Evolutionary conservation across 208 protist genomes (phyloP).

Genomic region (Crithidia fasciculata): DNA sequence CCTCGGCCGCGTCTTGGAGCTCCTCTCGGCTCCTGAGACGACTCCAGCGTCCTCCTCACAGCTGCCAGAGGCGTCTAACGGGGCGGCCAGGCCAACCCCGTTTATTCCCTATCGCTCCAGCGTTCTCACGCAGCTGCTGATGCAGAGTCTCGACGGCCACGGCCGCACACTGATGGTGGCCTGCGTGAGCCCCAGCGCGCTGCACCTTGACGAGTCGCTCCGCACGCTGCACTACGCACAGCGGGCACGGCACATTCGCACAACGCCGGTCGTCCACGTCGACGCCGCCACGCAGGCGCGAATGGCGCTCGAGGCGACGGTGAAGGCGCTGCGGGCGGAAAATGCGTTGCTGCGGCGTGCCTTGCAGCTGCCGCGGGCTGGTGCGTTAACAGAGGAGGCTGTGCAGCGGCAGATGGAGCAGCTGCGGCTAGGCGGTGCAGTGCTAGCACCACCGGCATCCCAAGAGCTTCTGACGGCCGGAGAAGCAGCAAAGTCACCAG

Average conservation of each 20-base stretch:
- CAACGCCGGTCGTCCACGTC: slow-evolving; percentile 58
- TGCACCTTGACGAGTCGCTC: slow-evolving; percentile 81
- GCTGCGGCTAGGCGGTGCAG: slow-evolving; percentile 5
- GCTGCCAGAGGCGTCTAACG: background rate
- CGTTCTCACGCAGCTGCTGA: slow-evolving; percentile 87
- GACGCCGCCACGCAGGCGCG: slow-evolving; percentile 65
- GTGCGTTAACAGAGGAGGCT: slow-evolving; percentile 11
- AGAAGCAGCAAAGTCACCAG: too few species aligned
- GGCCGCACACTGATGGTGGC: slow-evolving; percentile 79
- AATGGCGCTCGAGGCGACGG: slow-evolving; percentile 45
- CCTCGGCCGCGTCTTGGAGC: slow-evolving; percentile 88
- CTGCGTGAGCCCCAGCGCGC: slow-evolving; percentile 75
- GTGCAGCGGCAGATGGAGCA: slow-evolving; percentile 20
- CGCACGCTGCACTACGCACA: slow-evolving; percentile 84
- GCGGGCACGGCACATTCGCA: slow-evolving; percentile 68
- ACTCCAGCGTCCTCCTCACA: background rate
- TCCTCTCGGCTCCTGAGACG: slow-evolving; percentile 45
- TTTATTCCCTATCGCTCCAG: slow-evolving; percentile 90
- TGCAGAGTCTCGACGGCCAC: slow-evolving; percentile 83
- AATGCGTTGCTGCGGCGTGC: slow-evolving; percentile 58
- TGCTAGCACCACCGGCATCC: background rate
- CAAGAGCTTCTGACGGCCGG: background rate
- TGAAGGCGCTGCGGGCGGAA: slow-evolving; percentile 49
- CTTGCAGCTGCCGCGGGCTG: slow-evolving; percentile 14
- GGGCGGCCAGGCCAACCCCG: background rate